phyloP scores from a whole-genome alignment of 352 stramenopile genomes.

The Pythium oligandrum region DNA sequence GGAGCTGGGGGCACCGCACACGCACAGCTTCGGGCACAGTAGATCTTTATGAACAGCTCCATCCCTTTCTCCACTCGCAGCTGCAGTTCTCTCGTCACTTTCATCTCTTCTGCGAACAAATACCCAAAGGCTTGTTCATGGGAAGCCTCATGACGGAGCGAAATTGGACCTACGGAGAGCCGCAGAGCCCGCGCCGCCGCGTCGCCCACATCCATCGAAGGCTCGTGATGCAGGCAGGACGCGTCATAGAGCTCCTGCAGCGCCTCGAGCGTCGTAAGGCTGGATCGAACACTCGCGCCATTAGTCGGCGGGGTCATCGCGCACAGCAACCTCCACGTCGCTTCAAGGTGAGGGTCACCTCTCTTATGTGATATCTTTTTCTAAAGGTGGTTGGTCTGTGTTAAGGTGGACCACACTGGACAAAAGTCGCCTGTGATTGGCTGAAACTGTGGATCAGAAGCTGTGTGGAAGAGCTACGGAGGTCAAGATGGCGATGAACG shows the following conservation, averaged over 20 bases:
- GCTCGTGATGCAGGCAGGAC: conserved; percentile 17
- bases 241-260: conserved; percentile 25
- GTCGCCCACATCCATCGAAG: conserved; percentile 7
- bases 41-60: conserved; percentile 39
- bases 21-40: conserved; percentile 55
- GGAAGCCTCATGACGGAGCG: conserved; percentile 28
- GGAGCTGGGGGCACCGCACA: conserved; percentile 34
- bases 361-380: neutral
- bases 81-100: conserved; percentile 49
- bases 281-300: conserved; percentile 1
- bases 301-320: neutral
- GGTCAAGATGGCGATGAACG: no score
- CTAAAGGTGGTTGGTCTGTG: neutral
- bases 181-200: conserved; percentile 13
- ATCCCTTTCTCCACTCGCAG: conserved; percentile 24
- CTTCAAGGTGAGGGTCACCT: conserved; percentile 15
- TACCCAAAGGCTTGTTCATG: conserved; percentile 45
- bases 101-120: conserved; percentile 60
- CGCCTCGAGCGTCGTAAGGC: conserved; percentile 10
- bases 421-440: neutral
- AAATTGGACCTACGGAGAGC: conserved; percentile 23
- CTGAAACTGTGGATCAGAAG: no score
- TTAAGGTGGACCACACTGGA: conserved; percentile 8
- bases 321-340: conserved; percentile 7
- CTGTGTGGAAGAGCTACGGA: no score